These are phyloP conservation scores for Pneumocystis jirovecii DNA, from an alignment of 1,139 yeast genomes.

Conservation along the genomic window DNA sequence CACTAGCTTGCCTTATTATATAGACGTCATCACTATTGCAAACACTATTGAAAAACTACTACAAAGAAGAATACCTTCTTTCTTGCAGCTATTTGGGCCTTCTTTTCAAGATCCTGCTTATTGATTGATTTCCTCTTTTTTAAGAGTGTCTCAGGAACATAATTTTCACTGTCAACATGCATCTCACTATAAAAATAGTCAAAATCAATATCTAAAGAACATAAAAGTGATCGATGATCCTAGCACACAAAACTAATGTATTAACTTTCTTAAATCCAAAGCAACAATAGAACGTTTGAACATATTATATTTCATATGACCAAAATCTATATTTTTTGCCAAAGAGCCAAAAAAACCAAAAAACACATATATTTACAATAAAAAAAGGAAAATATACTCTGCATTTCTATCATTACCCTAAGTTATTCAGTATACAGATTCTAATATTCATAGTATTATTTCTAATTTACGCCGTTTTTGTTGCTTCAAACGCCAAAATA, in stretches of 20 bases:
- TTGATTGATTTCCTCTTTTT: conserved; percentile 75
- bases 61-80: conserved; percentile 52
- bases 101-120: conserved; percentile 55
- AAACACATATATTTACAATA: too few species aligned
- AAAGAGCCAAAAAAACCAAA: too few species aligned
- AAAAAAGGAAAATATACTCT: too few species aligned
- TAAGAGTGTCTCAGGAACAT: conserved; percentile 83
- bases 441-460: not conserved
- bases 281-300: too few species aligned
- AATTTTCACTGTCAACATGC: conserved; percentile 21
- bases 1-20: not conserved
- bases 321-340: too few species aligned
- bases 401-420: not conserved
- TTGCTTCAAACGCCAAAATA: not conserved
- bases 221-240: not conserved
- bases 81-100: conserved; percentile 77
- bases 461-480: not conserved
- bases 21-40: not conserved
- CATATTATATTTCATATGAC: too few species aligned
- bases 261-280: too few species aligned
- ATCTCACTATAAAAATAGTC: conserved; percentile 15
- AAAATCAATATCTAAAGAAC: conserved; percentile 1
- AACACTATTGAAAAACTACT: not conserved
- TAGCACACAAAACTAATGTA: not conserved
- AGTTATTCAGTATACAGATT: not conserved